phyloP scores from a whole-genome alignment of 163 green algal species.

The Scenedesmus sp. region DNA sequence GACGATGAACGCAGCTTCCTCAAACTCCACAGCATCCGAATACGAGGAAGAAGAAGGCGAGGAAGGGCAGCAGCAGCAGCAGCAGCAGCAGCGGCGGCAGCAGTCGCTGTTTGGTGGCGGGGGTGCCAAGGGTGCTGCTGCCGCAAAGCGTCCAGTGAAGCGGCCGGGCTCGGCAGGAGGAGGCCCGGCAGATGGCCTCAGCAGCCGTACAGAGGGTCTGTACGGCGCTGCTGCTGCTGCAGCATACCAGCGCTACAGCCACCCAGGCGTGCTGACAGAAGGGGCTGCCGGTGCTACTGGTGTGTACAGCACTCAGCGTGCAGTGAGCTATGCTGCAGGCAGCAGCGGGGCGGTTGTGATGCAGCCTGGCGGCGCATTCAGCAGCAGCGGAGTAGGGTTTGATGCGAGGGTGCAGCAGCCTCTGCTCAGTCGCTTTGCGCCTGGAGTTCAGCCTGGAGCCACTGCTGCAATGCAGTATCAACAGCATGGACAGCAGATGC shows the following conservation, averaged over 20 bases:
- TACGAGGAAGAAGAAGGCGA: conserved; percentile 12
- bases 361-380: background rate
- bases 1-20: background rate
- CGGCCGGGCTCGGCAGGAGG: background rate
- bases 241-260: background rate
- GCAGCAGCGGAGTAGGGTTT: background rate
- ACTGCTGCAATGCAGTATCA: background rate
- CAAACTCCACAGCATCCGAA: conserved; percentile 14
- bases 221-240: background rate
- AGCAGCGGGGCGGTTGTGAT: background rate
- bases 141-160: background rate
- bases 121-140: background rate
- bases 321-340: background rate
- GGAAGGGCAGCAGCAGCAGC: background rate
- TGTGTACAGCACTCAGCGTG: background rate
- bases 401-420: background rate
- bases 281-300: background rate
- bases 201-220: background rate
- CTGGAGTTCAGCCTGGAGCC: background rate
- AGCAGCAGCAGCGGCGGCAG: background rate
- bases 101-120: background rate
- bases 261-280: background rate
- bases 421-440: background rate
- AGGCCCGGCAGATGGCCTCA: background rate
- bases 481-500: background rate